Base-by-base conservation (phyloP, 192 early-diverging fungal species). In the Entomortierella lignicola region DNA sequence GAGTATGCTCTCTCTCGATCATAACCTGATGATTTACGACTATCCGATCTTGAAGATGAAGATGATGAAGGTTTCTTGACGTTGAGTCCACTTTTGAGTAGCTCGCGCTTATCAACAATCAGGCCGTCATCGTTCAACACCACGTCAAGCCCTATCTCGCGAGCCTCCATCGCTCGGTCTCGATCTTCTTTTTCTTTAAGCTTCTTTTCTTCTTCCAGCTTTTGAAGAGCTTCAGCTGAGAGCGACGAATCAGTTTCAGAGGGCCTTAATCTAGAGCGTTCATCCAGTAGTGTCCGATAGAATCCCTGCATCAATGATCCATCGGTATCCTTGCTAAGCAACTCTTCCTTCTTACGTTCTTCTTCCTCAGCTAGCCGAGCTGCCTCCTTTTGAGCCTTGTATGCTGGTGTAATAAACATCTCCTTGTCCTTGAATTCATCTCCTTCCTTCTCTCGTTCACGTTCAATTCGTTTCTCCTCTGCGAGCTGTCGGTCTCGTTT, bases 341-440 rank as follows among this genome's bases (percentile, higher is more conserved):
- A 69, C 68, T 91, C 92, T 20, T 89, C 79, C 23, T 81, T 53
- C 64, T 86, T 81, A 44, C 92, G 71, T 63, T 94, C 92, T 53
- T 87, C 87, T 63, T 89, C 82, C 52, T 89, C 70, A 85, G 65
- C 83, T 81, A 84, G 63, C 60, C 83, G 66, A 54, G 70, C 70
- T 1, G 60, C 75, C 52, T 79, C 75, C 57, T 79, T 79, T 18
- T 82, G 66, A 30, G 69, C 67, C 34, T 71, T 81, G 59, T 91
- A 95, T 20, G 91, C 87, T 18, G 85, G 85, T n/a, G 94, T 95
- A 47, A 94, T 88, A 69, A 95, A 95, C 63, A 84, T 85, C 64
- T 95, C 94, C 83, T 91, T 92, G 81, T 92, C 90, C 23, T 85
- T 89, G 82, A 91, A 92, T 72, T 88, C 75, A 10, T 91, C 92